A percentile compares a stretch with the other conserved stretches of the same genome.
These are phyloP conservation scores for Coniochaeta prunicola DNA, from an alignment of 2,329 filamentous ascomycete genomes.

Conservation along the genomic window DNA sequence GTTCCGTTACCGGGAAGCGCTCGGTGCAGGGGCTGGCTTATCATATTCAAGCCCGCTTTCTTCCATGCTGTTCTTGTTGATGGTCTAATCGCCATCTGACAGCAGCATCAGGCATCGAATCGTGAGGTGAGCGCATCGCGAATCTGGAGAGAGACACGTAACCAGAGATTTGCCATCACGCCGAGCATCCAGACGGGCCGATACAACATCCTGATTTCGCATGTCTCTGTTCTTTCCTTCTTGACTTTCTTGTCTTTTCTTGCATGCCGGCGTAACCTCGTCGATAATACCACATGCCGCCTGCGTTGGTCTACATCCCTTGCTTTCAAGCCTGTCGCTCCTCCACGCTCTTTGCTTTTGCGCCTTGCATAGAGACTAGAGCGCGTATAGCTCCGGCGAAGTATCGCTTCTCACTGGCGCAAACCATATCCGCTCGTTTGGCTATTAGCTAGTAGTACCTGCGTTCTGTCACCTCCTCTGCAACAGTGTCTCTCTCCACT, in stretches of 20 bases:
- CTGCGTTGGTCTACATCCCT: neutral
- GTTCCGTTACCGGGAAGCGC: neutral
- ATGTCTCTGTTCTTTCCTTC: neutral
- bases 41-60: neutral
- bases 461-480: neutral
- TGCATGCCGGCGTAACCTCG: neutral
- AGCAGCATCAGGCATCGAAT: neutral
- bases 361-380: neutral
- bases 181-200: too few relatives aligned
- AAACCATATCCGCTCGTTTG: neutral
- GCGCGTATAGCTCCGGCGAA: neutral
- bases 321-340: neutral
- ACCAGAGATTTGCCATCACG: neutral
- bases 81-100: neutral
- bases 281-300: neutral
- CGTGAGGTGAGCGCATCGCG: slow-evolving; percentile 1
- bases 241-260: neutral
- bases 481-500: neutral
- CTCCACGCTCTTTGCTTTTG: neutral
- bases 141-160: neutral
- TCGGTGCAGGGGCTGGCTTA: neutral
- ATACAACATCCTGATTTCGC: too few relatives aligned
- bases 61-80: too few relatives aligned
- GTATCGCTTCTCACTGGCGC: neutral
- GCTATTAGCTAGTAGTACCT: too few relatives aligned